A percentile compares a stretch with the other conserved stretches of the same genome.
These are phyloP conservation scores for Didymosphaeria variabile DNA, from an alignment of 2,329 filamentous ascomycete genomes.

Conservation along the genomic window DNA sequence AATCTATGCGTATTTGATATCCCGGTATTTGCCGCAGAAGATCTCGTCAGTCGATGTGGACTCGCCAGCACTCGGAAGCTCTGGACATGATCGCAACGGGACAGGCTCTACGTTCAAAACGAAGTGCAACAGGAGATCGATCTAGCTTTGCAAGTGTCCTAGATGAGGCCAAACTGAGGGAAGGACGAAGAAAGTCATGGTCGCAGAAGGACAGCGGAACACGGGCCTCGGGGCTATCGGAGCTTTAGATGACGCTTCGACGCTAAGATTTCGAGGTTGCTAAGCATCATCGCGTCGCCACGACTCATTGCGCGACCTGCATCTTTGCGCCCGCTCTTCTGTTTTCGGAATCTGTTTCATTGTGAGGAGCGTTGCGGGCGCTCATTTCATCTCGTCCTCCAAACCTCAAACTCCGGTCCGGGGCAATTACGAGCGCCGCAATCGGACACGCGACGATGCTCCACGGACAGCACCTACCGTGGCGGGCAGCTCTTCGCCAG, in stretches of 20 bases:
- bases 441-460: constrained; percentile 58
- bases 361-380: constrained; percentile 20
- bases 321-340: constrained; percentile 22
- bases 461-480: constrained; percentile 71
- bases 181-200: neutral
- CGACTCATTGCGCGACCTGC: constrained; percentile 17
- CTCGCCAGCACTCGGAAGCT: no score
- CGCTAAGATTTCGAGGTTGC: constrained; percentile 35
- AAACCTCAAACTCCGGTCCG: constrained; percentile 18
- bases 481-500: constrained; percentile 68
- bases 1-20: no score
- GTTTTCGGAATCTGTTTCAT: constrained; percentile 15
- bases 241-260: constrained; percentile 41
- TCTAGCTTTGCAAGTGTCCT: no score
- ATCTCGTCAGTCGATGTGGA: no score
- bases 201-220: neutral
- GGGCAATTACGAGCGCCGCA: constrained; percentile 14
- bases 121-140: no score
- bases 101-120: no score
- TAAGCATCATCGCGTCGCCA: constrained; percentile 32
- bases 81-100: no score
- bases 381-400: constrained; percentile 4
- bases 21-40: no score
- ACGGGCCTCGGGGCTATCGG: constrained; percentile 28
- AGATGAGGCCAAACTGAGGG: neutral